phyloP scores from a whole-genome alignment of 2,329 filamentous ascomycete genomes.

The Alternaria triticina region DNA sequence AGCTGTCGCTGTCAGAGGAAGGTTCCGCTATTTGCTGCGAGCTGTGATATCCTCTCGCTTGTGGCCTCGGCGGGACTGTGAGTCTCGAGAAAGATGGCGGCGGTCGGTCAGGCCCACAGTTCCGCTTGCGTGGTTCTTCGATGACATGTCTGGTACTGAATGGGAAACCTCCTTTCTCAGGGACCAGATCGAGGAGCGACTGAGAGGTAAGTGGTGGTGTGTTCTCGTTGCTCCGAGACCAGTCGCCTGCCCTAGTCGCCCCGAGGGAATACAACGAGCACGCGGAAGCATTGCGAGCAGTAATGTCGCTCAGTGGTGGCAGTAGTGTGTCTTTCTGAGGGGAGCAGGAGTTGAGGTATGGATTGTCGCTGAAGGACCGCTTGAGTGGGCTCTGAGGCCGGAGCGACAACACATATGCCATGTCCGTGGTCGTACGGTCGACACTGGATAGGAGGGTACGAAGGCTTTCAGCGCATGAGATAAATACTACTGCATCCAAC shows the following conservation, averaged over 20 bases:
- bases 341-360: constrained; percentile 44
- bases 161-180: constrained; percentile 20
- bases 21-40: constrained; percentile 7
- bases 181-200: constrained; percentile 43
- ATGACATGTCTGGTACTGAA: constrained; percentile 7
- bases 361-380: constrained; percentile 51
- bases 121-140: constrained; percentile 31
- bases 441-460: constrained; percentile 31
- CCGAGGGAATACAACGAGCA: constrained; percentile 44
- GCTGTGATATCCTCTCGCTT: constrained; percentile 13
- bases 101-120: constrained; percentile 22
- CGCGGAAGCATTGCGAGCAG: constrained; percentile 42
- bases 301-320: constrained; percentile 34
- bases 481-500: constrained; percentile 46
- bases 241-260: constrained; percentile 29
- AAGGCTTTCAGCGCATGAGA: constrained; percentile 41
- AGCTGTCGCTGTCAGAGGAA: constrained; percentile 12
- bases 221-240: constrained; percentile 41
- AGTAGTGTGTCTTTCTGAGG: constrained; percentile 35
- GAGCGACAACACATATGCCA: constrained; percentile 51
- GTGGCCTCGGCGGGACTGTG: constrained; percentile 15
- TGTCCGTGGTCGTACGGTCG: constrained; percentile 25
- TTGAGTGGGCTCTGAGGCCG: constrained; percentile 49
- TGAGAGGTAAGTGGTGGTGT: constrained; percentile 39
- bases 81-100: constrained; percentile 21